Base-by-base conservation (phyloP, 169 alveolate genomes). In the Plasmodium knowlesi region DNA sequence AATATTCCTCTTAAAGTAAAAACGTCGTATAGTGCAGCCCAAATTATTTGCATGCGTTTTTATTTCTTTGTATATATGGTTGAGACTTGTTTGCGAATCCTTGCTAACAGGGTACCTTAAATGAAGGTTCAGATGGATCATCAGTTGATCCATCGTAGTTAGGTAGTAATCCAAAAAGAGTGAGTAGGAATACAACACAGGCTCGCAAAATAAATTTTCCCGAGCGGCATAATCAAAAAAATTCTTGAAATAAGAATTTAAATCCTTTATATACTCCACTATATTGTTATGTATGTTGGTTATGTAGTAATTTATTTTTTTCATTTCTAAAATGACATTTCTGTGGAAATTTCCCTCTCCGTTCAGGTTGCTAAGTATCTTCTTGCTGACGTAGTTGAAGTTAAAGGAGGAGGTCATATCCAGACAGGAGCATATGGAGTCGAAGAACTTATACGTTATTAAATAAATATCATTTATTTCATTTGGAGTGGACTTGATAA, bases 151-250 rank as follows among this genome's bases (percentile, higher is more conserved):
- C 22, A 85, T 3, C 61, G 39, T 10, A 22, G 34, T 14, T 61
- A 30, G 9, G 61, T 85, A 85, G 67, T 85, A 53, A 10, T 85
- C 85, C 67, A 72, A 85, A 85, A 85, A 85, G 19, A 85, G 57
- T 2, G 76, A 53, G 67, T 73, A 85, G 25, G 53, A 85, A 73
- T 73, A 73, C 30, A 46, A 22, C 19, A 43, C 93, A 19, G 84
- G 34, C 30, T 73, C 85, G 74, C 32, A 30, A 53, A 73, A 85
- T 73, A 85, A 46, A 22, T 37, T 16, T 46, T 72, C 79, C 61
- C 37, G 9, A 10, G 54, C 3, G 1, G 67, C 84, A 67, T 85
- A 34, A 30, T 85, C 70, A 41, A 85, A 19, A 73, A 85, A 34
- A 5, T 46, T 19, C 12, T 43, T 74, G 19, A 85, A 43, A 73